Evolutionary conservation across 2,329 filamentous ascomycete species (phyloP), one percentile per base, ranked within the genome.

Genomic region (Lanzia echinophila): DNA sequence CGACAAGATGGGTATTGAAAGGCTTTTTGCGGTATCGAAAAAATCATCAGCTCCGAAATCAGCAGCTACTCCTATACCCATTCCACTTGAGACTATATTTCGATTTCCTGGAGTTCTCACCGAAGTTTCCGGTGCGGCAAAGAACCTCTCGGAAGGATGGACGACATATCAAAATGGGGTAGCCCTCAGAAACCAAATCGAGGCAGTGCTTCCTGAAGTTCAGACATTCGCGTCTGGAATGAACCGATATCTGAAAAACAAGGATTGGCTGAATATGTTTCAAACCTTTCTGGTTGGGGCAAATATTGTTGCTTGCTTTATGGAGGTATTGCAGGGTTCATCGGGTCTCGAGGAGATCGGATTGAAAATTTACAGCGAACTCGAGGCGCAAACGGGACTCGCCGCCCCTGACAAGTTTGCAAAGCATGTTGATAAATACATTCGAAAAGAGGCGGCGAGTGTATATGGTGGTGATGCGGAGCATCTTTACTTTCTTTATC

Each of bases 401-500:
- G 49, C 49, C 20, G 56, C 56, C 3, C 53, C 56, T 7, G 47
- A 56, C 15, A 56, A 56, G 19, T 58, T 58, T 33, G 56, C 56
- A 31, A 56, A 53, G 24, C 48, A 56, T 20, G 56, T 56, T 20
- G 47, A 58, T 32, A 53, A 50, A 42, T 58, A 58, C 10, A 58
- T 58, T 19, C 45, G 49, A 13, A 50, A 58, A 44, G 53, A 58
- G 28, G 45, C 49, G 13, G 39, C 49, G 19, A 53, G 50, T 36
- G 50, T 48, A 6, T 53, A 53, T 48, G 50, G 44, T 8, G 50
- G 44, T 22, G 46, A 62, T 20, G 63, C 42, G 5, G 56, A 69
- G 6, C 71, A 73, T 53, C 68, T 68, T 63, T 72, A 72, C 56
- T 73, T 73, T 33, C 62, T 73, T 2, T 73, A 68, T 34, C 71